These are phyloP conservation scores for Wallacemonas sp. DNA, from an alignment of 208 protist genomes.

Conservation along the genomic window DNA sequence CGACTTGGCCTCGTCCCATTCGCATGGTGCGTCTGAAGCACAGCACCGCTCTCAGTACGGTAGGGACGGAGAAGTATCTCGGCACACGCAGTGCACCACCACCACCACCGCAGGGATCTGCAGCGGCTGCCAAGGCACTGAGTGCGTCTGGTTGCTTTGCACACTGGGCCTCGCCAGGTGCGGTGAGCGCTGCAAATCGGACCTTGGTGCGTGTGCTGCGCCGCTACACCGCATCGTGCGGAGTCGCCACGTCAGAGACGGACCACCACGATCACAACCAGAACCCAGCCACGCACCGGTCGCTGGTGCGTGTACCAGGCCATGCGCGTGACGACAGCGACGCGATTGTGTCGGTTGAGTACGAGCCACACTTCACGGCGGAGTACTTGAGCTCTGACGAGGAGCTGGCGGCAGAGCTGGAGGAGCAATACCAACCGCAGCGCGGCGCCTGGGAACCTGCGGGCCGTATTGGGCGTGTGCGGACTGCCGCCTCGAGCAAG, in stretches of 20 bases:
- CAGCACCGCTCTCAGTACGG: conserved; percentile 57
- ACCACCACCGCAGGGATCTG: background rate
- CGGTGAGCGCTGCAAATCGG: conserved; percentile 21
- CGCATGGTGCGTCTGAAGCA: conserved; percentile 68
- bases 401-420: conserved; percentile 20
- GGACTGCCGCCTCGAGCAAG: conserved; percentile 22
- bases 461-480: background rate
- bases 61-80: conserved; percentile 41
- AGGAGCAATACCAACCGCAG: background rate
- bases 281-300: background rate
- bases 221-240: background rate
- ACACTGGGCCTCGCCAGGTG: conserved; percentile 42
- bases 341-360: conserved; percentile 33
- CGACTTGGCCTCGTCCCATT: conserved; percentile 32
- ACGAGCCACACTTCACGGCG: conserved; percentile 67
- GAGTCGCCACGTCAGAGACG: too few species aligned
- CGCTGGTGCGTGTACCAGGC: background rate
- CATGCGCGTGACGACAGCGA: background rate
- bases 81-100: background rate
- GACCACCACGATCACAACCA: background rate
- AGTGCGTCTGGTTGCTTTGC: conserved; percentile 49
- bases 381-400: conserved; percentile 78
- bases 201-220: conserved; percentile 1
- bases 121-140: conserved; percentile 21
- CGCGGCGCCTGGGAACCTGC: background rate